Base-by-base conservation (phyloP, 1,139 yeast species). In the Magnusiomyces paraingens region DNA sequence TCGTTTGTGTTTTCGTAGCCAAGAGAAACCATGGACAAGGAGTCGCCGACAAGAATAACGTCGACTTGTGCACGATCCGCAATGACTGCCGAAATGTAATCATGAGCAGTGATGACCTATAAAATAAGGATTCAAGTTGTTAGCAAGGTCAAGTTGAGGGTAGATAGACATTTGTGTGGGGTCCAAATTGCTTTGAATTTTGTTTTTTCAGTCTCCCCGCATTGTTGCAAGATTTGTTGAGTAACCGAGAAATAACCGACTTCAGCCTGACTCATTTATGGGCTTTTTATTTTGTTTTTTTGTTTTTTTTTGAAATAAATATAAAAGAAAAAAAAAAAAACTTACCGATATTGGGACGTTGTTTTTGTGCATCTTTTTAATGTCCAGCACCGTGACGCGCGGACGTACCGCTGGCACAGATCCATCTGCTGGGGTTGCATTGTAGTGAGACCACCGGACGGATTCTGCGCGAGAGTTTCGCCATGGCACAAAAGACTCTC, bases 1-100 rank as follows among this genome's bases (percentile, higher is more conserved):
- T 86, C 87, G 58, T 84, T 82, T 0, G 96, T 89, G 52, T 86
- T 84, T 5, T 78, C 77, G 64, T 84, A 84, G 0, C 99, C 99
- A 58, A 89, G 75, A 0, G 95, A 79, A 1, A 88, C 91, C 96
- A 90, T 91, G 1, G 96, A 90, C 43, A 93, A 72, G 0, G 98
- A 91, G 68, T 93, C 99, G 1, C 99, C 99, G 5, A 93, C 83
- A 8, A 93, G 75, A 11, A 84, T 75, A 52, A 84, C 76, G 62
- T 93, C 98, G 1, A 82, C 76, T 0, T 79, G 77, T 0, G 94
- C 83, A 12, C 75, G 67, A 51, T 87, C 90, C 0, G 90, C 94
- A 65, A 86, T 75, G 39, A 75, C 73, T 0, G 84, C 93, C 0
- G 96, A 84, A 35, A 91, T 81, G 64, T 76, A 86, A 66, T 93